Percentiles rank a stretch among this genome's conserved stretches.
phyloP scores from a whole-genome alignment of 352 stramenopile species.

The Globisporangium emineosum region DNA sequence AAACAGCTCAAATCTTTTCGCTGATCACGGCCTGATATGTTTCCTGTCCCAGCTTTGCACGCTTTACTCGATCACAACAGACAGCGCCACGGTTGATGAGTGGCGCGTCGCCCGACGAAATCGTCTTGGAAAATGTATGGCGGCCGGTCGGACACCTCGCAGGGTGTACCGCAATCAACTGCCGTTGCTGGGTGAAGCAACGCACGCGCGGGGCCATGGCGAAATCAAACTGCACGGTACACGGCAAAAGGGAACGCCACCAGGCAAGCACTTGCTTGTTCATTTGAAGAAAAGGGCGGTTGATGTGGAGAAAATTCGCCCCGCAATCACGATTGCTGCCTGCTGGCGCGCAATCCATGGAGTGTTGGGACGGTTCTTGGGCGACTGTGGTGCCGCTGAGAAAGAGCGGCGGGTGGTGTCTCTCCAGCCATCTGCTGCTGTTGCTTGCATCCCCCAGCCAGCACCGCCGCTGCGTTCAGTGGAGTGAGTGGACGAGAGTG shows the following conservation, averaged over 20 bases:
- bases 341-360: not conserved
- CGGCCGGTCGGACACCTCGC: not conserved
- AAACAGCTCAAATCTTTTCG: not conserved
- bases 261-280: too few relatives aligned
- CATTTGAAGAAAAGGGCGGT: not conserved
- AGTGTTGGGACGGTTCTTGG: not conserved
- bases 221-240: slow-evolving; percentile 4
- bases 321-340: not conserved
- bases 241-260: not conserved
- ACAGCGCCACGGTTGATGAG: slow-evolving; percentile 3
- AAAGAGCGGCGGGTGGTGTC: not conserved
- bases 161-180: slow-evolving; percentile 3
- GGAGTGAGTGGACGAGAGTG: not conserved
- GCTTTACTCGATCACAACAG: slow-evolving; percentile 1
- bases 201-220: not conserved
- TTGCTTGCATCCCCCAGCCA: not conserved
- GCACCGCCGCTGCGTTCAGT: not conserved
- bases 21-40: slow-evolving; percentile 8
- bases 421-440: slow-evolving; percentile 2
- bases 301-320: not conserved
- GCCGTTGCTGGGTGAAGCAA: slow-evolving; percentile 1
- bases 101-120: not conserved
- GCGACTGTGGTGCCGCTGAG: slow-evolving; percentile 3
- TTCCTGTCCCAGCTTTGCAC: not conserved
- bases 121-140: not conserved